phyloP scores from a whole-genome alignment of 164 flowering plant species.

The Hamamelis virginiana region DNA sequence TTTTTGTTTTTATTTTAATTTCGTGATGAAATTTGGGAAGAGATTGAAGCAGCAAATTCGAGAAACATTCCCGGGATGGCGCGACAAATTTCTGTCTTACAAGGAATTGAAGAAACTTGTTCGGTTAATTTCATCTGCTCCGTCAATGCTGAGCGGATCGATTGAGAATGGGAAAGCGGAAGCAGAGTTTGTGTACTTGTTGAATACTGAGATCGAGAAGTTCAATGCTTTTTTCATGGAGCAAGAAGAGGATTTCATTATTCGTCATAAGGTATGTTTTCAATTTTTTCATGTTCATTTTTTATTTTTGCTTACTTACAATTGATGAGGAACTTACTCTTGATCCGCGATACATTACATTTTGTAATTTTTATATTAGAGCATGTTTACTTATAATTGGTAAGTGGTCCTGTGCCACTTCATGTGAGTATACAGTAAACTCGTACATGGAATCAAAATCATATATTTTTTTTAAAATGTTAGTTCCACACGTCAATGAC shows the following conservation, averaged over 20 bases:
- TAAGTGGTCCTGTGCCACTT: too few species aligned
- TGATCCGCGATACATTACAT: too few species aligned
- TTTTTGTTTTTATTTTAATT: not conserved
- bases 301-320: not conserved
- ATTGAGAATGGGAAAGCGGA: slow-evolving; percentile 36
- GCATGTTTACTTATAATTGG: too few species aligned
- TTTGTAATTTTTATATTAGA: too few species aligned
- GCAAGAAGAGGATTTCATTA: slow-evolving; percentile 83
- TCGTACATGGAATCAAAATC: too few species aligned
- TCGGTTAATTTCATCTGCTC: slow-evolving; percentile 40
- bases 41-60: slow-evolving; percentile 63
- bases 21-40: slow-evolving; percentile 90
- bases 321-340: too few species aligned
- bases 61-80: slow-evolving; percentile 80
- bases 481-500: too few species aligned
- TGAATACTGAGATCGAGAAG: slow-evolving; percentile 83
- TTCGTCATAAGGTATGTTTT: slow-evolving; percentile 55
- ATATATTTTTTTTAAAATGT: not conserved
- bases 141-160: slow-evolving; percentile 16
- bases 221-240: slow-evolving; percentile 83
- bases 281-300: not conserved
- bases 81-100: slow-evolving; percentile 72
- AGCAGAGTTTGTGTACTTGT: slow-evolving; percentile 52
- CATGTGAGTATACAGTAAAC: too few species aligned
- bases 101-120: slow-evolving; percentile 76